Percentiles rank a stretch among this genome's conserved stretches.
These are phyloP conservation scores for Dipteronia sinensis DNA, from an alignment of 345 rosid genomes.

Conservation along the genomic window DNA sequence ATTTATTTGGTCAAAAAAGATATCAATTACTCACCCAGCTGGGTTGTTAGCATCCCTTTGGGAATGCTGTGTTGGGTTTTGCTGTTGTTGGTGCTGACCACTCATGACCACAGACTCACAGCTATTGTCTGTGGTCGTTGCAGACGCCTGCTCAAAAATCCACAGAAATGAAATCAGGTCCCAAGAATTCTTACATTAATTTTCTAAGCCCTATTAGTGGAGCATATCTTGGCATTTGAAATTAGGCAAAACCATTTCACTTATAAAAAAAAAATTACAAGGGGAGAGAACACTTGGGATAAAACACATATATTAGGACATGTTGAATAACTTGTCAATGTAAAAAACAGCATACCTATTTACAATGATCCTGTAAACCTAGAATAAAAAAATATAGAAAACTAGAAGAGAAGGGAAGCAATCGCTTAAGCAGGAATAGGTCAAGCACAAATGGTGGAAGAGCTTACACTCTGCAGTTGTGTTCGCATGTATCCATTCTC, in stretches of 20 bases:
- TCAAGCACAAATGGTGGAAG: not conserved
- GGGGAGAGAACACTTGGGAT: not conserved
- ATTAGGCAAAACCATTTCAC: too few species aligned
- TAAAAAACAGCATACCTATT: too few species aligned
- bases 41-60: slow-evolving; percentile 96
- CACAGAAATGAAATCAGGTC: not conserved
- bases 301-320: not conserved
- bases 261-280: not conserved
- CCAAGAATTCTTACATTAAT: not conserved
- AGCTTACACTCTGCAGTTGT: slow-evolving; percentile 68
- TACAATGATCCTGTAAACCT: not conserved
- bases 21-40: slow-evolving; percentile 69
- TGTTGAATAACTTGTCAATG: not conserved
- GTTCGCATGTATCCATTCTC: slow-evolving; percentile 88
- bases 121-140: slow-evolving; percentile 99
- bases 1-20: not conserved
- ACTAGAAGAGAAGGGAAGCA: not conserved
- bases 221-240: too few species aligned
- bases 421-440: not conserved
- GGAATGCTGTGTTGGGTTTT: slow-evolving; percentile 93
- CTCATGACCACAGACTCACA: slow-evolving; percentile 99
- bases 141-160: slow-evolving; percentile 59
- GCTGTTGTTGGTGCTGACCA: slow-evolving; percentile 97
- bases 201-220: too few species aligned
- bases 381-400: not conserved